Percentiles rank a stretch among this genome's conserved stretches.
Evolutionary conservation across 257 asterid species (phyloP).

Genomic region (Gynochthodes officinalis): DNA sequence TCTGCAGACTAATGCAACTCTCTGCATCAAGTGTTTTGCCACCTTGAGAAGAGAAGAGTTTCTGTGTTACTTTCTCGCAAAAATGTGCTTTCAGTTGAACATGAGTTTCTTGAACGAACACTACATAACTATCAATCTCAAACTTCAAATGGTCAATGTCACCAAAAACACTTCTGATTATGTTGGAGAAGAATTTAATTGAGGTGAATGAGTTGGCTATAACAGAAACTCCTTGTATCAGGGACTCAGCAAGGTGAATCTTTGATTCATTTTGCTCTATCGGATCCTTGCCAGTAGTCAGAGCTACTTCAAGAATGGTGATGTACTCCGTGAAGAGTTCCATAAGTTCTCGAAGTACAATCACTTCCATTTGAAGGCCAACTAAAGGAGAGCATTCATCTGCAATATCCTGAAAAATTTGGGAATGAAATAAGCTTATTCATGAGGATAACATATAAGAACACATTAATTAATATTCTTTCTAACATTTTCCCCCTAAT

Average conservation of each 20-base stretch:
- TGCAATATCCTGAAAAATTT: slow-evolving; percentile 32
- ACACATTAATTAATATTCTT: background rate
- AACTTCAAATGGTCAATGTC: slow-evolving; percentile 39
- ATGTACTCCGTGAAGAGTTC: slow-evolving; percentile 49
- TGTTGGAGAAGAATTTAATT: slow-evolving; percentile 36
- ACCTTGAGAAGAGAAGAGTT: slow-evolving; percentile 39
- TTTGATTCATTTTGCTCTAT: slow-evolving; percentile 29
- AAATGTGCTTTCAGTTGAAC: slow-evolving; percentile 40
- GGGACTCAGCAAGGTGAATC: slow-evolving; percentile 35
- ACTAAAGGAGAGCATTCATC: slow-evolving; percentile 51
- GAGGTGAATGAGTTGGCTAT: slow-evolving; percentile 54
- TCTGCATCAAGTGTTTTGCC: slow-evolving; percentile 32
- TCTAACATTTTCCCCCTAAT: background rate
- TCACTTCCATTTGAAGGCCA: slow-evolving; percentile 54
- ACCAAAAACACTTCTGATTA: slow-evolving; percentile 35
- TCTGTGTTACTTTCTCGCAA: slow-evolving; percentile 41
- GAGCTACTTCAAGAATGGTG: slow-evolving; percentile 43
- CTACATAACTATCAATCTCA: slow-evolving; percentile 41
- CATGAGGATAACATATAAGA: background rate
- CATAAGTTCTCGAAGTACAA: slow-evolving; percentile 49
- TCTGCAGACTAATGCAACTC: slow-evolving; percentile 27
- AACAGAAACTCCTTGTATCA: slow-evolving; percentile 48
- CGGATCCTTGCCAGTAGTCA: slow-evolving; percentile 26
- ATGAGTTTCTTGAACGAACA: slow-evolving; percentile 34
- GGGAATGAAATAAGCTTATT: background rate